Conservation (phyloP, 2,329 filamentous ascomycete species). For the Aspergillus proliferans region DNA sequence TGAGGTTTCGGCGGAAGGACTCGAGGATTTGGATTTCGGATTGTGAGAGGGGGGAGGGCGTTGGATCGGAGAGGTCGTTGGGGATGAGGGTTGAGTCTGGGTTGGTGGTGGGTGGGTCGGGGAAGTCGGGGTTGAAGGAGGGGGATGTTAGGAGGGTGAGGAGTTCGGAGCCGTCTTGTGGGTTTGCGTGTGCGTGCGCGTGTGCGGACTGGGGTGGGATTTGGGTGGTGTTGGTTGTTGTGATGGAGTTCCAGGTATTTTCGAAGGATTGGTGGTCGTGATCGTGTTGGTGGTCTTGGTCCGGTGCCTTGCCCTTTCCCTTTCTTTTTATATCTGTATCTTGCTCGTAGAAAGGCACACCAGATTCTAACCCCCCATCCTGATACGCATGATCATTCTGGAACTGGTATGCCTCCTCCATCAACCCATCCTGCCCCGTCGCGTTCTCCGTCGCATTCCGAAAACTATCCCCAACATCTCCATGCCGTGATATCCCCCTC, state of each 20-base stretch:
- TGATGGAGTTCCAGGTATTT: constrained; percentile 15
- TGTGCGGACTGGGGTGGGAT: constrained; percentile 2
- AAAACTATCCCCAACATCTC: constrained; percentile 13
- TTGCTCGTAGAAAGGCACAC: too few species aligned
- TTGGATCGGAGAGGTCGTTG: constrained; percentile 13
- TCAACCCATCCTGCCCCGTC: constrained; percentile 10
- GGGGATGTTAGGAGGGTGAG: constrained; percentile 31
- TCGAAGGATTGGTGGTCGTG: constrained; percentile 6
- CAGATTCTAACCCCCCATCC: neutral
- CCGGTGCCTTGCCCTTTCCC: constrained; percentile 2
- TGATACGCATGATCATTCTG: constrained; percentile 8
- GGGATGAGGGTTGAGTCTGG: constrained; percentile 18
- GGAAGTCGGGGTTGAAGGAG: constrained; percentile 26
- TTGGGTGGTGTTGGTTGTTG: neutral
- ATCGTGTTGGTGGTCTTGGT: neutral
- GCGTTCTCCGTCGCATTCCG: constrained; percentile 11
- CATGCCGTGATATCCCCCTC: neutral
- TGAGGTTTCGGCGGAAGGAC: constrained; percentile 22
- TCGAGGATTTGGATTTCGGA: constrained; percentile 26
- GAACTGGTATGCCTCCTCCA: constrained; percentile 16
- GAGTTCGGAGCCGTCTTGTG: constrained; percentile 38
- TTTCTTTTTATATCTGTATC: constrained; percentile 9
- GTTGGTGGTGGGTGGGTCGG: constrained; percentile 10
- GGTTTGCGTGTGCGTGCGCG: neutral
- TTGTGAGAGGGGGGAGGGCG: constrained; percentile 6